Evolutionary conservation across 176 grass and related monocot species (phyloP), one percentile per base, ranked within the genome.

Genomic region (Themeda triandra): DNA sequence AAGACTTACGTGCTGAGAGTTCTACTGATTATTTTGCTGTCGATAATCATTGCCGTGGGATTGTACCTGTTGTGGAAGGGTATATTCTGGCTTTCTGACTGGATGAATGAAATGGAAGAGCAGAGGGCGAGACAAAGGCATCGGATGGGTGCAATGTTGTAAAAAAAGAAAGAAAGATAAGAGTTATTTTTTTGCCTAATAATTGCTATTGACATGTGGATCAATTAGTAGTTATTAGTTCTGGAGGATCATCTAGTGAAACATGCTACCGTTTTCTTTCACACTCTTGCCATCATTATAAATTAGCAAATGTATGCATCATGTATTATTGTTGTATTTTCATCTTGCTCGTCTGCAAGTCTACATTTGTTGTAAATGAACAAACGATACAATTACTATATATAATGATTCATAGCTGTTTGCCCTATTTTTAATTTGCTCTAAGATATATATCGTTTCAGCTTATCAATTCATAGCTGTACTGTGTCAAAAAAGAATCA

Each of bases 61-160:
- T 14, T 84, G 64, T 78, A 87, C 49, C 72, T 81, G 13, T 29
- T 86, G 23, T 88, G 83, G 62, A 98, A 93, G 29, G 89, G 83
- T 21, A 60, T 98, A 36, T 87, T 89, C 81, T 36, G 85, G 83
- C 80, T 98, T 45, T 98, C 96, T 24, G 96, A 98, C 85, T 88
- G 93, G 92, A 98, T 98, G 96, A 90, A 98, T 35, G 87, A 92
- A 85, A 88, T 93, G 58, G 96, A 95, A 73, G 87, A 80, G 79
- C 85, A 90, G 76, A 89, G 75, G 80, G 14, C 74, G 2, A 89
- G 75, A 67, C 88, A 89, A 58, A 80, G 73, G 83, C 73, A 44
- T 75, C 83, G 5, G 53, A 91, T 80, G 83, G 46, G 78, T 78
- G 54, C 66, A 84, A 78, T 76, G 73, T n/a, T 82, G 78, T 83